A percentile compares a stretch with the other conserved stretches of the same genome.
phyloP scores from a whole-genome alignment of 2,329 filamentous ascomycete species.

The Ascochyta pisi region DNA sequence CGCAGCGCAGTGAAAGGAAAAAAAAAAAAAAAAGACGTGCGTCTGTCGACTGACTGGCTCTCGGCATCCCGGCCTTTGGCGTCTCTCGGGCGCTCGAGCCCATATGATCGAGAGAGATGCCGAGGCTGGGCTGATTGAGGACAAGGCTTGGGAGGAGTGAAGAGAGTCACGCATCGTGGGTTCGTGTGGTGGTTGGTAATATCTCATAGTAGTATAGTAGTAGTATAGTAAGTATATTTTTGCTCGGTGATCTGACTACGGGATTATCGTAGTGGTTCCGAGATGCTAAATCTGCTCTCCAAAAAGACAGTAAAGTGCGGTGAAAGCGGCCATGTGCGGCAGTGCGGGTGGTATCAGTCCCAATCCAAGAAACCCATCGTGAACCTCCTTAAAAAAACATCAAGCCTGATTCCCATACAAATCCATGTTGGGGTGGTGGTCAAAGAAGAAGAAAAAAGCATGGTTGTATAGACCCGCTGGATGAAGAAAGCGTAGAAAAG shows the following conservation, averaged over 20 bases:
- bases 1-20: not conserved
- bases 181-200: not conserved
- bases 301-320: not conserved
- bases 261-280: conserved; percentile 1
- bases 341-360: conserved; percentile 15
- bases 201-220: too few relatives aligned
- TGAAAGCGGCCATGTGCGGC: conserved; percentile 8
- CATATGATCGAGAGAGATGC: not conserved
- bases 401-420: conserved; percentile 6
- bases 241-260: conserved; percentile 5
- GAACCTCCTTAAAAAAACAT: conserved; percentile 5
- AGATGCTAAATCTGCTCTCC: not conserved
- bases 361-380: conserved; percentile 8
- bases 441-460: not conserved
- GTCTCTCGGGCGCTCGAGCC: not conserved
- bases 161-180: not conserved
- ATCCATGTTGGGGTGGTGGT: not conserved
- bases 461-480: conserved; percentile 1
- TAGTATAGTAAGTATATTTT: not conserved
- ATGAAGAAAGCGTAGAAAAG: conserved; percentile 1
- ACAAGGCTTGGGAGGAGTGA: not conserved
- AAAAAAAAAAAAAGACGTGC: too few relatives aligned
- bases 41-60: not conserved
- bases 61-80: not conserved
- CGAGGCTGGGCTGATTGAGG: conserved; percentile 1